Base-by-base conservation (phyloP, 2,329 filamentous ascomycete species). In the Keithomyces neogunnii region DNA sequence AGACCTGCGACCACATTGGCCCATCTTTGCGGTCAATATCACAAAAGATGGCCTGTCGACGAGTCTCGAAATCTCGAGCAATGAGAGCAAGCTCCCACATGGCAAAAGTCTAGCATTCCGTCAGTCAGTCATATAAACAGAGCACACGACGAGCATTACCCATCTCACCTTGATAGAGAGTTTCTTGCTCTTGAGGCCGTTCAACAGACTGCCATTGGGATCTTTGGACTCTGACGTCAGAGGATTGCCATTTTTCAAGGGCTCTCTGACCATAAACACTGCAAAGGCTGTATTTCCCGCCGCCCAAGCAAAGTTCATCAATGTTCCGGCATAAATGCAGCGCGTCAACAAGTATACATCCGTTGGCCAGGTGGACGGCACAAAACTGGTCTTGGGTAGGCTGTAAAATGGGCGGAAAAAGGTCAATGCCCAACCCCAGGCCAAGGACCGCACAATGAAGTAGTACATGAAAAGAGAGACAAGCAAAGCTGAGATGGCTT, bases 21-120 rank as follows among this genome's bases (percentile, higher is more conserved):
- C 86, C 89, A 44, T 85, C 86, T 50, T 82, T 81, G 54, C 90
- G 86, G 59, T 95, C 89, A 55, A 96, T 88, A 59, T 97, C 92
- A 52, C 84, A 82, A 67, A 88, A 96, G 51, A 97, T 89, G 26
- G 82, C 81, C 66, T 86, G 88, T 49, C 92, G 81, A 35, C 90
- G 83, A n/a, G 82, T 77, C 13, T 84, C 77, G 56, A 87, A 91
- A 50, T 82, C 78, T 51, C 86, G 80, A 38, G 88, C 84, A 59
- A 96, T 95, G 51, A 88, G 77, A 32, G 83, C 82, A 31, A 96
- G 74, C 63, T 97, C 92, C 91, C 91, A 96, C 67, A 95, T 86
- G 13, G 92, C 91, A 66, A 95, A 95, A 1, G 82, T 79, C 78
- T 88, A 53, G 1, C 28, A n/a, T 40, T 4, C 47, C 54, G 56